Base-by-base conservation (phyloP, 306 rosid genomes). In the Argentina anserina region DNA sequence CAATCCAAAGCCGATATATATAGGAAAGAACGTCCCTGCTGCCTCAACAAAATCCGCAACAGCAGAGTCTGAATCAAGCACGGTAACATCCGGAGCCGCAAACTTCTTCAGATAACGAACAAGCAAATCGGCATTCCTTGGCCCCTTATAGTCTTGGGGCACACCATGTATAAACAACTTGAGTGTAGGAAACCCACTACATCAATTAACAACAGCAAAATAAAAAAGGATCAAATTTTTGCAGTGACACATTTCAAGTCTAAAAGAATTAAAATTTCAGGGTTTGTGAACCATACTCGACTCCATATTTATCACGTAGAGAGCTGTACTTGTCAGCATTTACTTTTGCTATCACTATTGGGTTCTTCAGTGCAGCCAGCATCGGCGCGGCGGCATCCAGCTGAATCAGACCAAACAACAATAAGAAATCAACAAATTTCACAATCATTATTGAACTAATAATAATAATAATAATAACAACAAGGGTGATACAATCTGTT, bases 301-400 rank as follows among this genome's bases (percentile, higher is more conserved):
- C 76, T 8, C 88, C 90, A 33, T 81, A 77, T 91, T 91, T 95
- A 40, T 41, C 78, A 6, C 89, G 96, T 39, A 94, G 84, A 67
- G 88, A 31, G 21, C 88, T 80, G 76, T 73, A 87, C 85, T 94
- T 94, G 84, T 94, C 99, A 28, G 96, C 97, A 74, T 94, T 59
- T 68, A 91, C 84, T 87, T 91, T 94, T 5, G 95, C 97, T 62
- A 94, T 84, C 78, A 83, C 71, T 59, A 94, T 75, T n/a, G 97
- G 97, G 65, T 86, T 80, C 78, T 82, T 89, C 89, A 91, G 77
- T 66, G 71, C 75, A 56, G 97, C 92, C 67, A 94, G 97, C 69
- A 79, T 80, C 60, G 95, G 93, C 0, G 97, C 99, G 0, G 97
- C 99, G 50, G 90, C 90, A 82, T 94, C 97, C 84, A 95, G 83